phyloP scores from a whole-genome alignment of 2,329 filamentous ascomycete genomes.

The Neonectria faginata region DNA sequence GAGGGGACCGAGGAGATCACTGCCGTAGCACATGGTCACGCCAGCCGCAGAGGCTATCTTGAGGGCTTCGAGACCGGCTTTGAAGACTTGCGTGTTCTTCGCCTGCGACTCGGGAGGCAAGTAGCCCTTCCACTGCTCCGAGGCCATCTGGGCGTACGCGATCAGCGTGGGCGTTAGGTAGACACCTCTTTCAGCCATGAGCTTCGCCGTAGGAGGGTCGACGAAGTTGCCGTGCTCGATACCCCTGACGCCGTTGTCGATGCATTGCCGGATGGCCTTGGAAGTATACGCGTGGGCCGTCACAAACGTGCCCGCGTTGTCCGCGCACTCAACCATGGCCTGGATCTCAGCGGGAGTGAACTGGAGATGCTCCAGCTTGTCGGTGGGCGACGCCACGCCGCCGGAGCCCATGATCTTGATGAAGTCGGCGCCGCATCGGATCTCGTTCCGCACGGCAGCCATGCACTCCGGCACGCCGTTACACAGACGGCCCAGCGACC shows the following conservation, averaged over 20 bases:
- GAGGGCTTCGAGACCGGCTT: conserved; percentile 58
- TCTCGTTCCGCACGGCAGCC: conserved; percentile 62
- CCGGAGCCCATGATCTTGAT: conserved; percentile 72
- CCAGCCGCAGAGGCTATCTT: conserved; percentile 63
- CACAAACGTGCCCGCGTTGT: conserved; percentile 62
- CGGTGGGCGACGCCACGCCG: conserved; percentile 66
- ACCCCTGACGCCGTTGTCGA: conserved; percentile 55
- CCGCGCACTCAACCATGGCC: conserved; percentile 63
- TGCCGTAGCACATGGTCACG: conserved; percentile 66
- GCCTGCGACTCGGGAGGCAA: conserved; percentile 56
- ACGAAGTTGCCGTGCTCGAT: conserved; percentile 61
- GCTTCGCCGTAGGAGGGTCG: conserved; percentile 54
- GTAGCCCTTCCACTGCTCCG: conserved; percentile 55
- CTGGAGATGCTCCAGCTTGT: conserved; percentile 64
- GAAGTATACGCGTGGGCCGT: conserved; percentile 69
- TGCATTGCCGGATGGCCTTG: conserved; percentile 63
- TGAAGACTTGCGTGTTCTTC: conserved; percentile 63
- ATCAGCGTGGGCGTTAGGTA: conserved; percentile 66
- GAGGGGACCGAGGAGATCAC: conserved; percentile 50
- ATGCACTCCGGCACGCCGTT: conserved; percentile 68
- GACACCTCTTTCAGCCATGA: conserved; percentile 61
- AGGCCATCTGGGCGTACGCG: conserved; percentile 61
- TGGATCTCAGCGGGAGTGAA: conserved; percentile 67
- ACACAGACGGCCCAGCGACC: conserved; percentile 56
- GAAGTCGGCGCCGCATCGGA: conserved; percentile 68